Evolutionary conservation across 2,329 filamentous ascomycete species (phyloP).

Genomic region (Pestalotiopsis sp.): DNA sequence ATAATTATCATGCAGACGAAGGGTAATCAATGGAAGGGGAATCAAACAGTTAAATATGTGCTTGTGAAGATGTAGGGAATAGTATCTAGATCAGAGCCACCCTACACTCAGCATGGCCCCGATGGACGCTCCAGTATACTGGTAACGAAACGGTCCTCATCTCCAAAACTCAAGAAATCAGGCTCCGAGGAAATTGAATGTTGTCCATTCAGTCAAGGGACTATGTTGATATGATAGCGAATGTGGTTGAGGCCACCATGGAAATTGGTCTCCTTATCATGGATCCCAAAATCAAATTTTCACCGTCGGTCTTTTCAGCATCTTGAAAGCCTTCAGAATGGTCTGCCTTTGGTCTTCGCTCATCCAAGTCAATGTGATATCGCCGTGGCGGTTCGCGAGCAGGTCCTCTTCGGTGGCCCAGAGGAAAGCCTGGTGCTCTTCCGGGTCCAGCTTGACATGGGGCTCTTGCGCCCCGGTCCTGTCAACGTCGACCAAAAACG

Average conservation of each 20-base stretch:
- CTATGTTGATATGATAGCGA: no score
- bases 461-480: not conserved
- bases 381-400: slow-evolving; percentile 9
- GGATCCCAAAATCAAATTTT: not conserved
- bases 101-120: not conserved
- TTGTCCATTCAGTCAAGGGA: no score
- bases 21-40: not conserved
- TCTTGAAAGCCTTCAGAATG: slow-evolving; percentile 19
- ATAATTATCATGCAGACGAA: no score
- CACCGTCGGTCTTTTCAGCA: slow-evolving; percentile 9
- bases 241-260: not conserved
- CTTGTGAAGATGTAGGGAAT: not conserved
- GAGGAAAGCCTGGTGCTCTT: slow-evolving; percentile 21
- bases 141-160: not conserved
- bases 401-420: slow-evolving; percentile 20
- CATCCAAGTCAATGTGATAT: slow-evolving; percentile 19
- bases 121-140: not conserved
- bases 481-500: slow-evolving; percentile 19
- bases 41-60: not conserved
- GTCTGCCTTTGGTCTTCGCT: slow-evolving; percentile 17
- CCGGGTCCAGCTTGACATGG: slow-evolving; percentile 18
- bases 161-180: no score
- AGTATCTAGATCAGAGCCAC: not conserved
- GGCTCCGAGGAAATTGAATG: no score
- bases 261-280: not conserved